Evolutionary conservation across 2,329 filamentous ascomycete species (phyloP).

Genomic region (Didymellaceae sp.): DNA sequence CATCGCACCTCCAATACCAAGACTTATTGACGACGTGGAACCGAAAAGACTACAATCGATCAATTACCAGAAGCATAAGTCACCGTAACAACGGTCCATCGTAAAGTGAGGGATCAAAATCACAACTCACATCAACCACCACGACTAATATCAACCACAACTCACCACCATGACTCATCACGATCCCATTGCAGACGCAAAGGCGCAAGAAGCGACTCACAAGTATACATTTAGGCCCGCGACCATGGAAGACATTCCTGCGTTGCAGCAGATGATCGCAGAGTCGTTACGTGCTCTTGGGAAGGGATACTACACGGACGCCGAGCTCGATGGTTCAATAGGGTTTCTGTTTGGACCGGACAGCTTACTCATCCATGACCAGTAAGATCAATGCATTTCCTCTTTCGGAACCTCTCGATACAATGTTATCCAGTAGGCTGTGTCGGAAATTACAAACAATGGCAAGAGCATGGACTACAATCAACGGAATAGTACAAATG

Average conservation of each 20-base stretch:
- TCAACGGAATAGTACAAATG: too few relatives aligned
- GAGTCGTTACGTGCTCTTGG: constrained; percentile 38
- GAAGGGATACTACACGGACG: constrained; percentile 37
- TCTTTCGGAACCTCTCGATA: not conserved
- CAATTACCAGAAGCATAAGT: not conserved
- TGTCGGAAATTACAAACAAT: too few relatives aligned
- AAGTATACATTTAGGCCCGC: constrained; percentile 39
- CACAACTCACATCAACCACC: too few relatives aligned
- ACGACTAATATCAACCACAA: not conserved
- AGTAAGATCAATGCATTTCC: constrained; percentile 17
- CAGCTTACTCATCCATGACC: constrained; percentile 41
- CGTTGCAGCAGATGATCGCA: constrained; percentile 38
- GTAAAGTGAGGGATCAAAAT: too few relatives aligned
- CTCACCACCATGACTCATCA: constrained; percentile 1
- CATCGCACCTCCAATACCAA: constrained; percentile 10
- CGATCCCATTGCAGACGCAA: constrained; percentile 40
- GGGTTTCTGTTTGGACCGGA: constrained; percentile 47
- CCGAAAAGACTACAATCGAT: not conserved
- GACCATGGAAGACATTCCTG: constrained; percentile 39
- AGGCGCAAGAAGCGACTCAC: constrained; percentile 44
- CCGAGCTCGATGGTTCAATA: constrained; percentile 46
- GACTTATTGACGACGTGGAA: not conserved
- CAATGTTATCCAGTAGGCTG: too few relatives aligned
- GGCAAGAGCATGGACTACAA: too few relatives aligned
- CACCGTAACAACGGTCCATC: too few relatives aligned